phyloP scores from a whole-genome alignment of 2,329 filamentous ascomycete genomes.

The Trichoderma atroviride region DNA sequence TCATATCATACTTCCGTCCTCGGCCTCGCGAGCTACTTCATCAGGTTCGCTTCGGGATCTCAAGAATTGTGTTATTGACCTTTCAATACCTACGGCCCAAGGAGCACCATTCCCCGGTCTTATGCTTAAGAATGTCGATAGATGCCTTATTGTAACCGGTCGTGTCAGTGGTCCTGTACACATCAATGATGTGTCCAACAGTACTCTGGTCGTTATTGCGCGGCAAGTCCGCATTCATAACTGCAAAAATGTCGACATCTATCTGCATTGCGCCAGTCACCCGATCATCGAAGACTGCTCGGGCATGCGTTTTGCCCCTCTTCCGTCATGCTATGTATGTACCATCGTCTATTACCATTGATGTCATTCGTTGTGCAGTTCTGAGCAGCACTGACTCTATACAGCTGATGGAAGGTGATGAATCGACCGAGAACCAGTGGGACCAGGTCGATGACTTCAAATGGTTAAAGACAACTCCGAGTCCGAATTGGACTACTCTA shows the following conservation, averaged over 20 bases:
- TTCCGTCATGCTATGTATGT: constrained; percentile 71
- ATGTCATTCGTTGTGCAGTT: not conserved
- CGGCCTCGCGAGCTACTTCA: constrained; percentile 70
- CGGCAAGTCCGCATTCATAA: constrained; percentile 94
- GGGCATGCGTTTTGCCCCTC: constrained; percentile 74
- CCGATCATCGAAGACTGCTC: constrained; percentile 93
- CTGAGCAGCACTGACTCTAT: constrained; percentile 22
- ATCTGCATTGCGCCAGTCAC: constrained; percentile 77
- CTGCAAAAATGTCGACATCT: constrained; percentile 78
- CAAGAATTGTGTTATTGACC: constrained; percentile 73
- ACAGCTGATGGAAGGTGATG: constrained; percentile 38
- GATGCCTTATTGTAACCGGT: constrained; percentile 76
- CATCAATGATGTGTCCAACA: constrained; percentile 73
- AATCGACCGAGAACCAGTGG: constrained; percentile 68
- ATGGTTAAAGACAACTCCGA: constrained; percentile 85
- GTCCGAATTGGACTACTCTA: constrained; percentile 83
- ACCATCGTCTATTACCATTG: not conserved
- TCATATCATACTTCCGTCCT: constrained; percentile 76
- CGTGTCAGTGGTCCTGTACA: constrained; percentile 80
- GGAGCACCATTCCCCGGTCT: constrained; percentile 70
- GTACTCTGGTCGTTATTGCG: constrained; percentile 75
- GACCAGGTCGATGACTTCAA: constrained; percentile 95
- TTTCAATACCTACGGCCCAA: constrained; percentile 64
- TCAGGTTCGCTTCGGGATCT: constrained; percentile 75
- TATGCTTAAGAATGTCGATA: constrained; percentile 66